Percentiles rank a stretch among this genome's conserved stretches.
These are phyloP conservation scores for Schizochytrium sp. DNA, from an alignment of 108 stramenopile species.

Conservation along the genomic window DNA sequence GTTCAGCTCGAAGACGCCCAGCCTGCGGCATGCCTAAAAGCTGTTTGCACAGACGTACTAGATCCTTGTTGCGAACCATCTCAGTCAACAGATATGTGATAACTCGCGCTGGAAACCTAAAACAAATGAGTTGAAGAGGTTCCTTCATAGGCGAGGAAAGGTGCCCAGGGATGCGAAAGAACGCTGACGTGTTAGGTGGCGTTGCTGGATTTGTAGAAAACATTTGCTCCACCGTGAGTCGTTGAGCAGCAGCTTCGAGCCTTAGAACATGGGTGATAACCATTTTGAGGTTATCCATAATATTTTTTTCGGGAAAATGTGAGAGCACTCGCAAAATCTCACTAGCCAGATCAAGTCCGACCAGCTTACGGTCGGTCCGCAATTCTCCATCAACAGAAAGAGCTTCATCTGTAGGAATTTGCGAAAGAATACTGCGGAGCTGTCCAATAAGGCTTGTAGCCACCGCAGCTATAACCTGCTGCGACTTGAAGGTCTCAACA, in stretches of 20 bases:
- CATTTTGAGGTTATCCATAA: conserved; percentile 45
- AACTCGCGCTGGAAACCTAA: background rate
- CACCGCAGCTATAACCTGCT: background rate
- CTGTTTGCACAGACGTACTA: conserved; percentile 21
- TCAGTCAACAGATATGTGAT: conserved; percentile 11
- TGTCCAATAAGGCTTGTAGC: background rate
- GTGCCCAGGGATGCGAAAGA: background rate
- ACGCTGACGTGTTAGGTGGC: background rate
- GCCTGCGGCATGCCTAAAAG: conserved; percentile 15
- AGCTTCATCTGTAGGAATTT: background rate
- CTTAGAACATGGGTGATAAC: background rate
- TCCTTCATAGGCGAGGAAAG: conserved; percentile 51
- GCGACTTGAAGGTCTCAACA: conserved; percentile 15
- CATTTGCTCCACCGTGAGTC: conserved; percentile 1
- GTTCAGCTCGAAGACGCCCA: background rate
- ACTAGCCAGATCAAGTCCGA: conserved; percentile 18
- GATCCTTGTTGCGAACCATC: conserved; percentile 12
- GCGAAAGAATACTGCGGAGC: conserved; percentile 8
- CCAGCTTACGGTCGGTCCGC: background rate
- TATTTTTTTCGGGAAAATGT: conserved; percentile 9
- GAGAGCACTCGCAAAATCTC: conserved; percentile 26
- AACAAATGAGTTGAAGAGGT: conserved; percentile 3
- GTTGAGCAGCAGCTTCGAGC: conserved; percentile 15
- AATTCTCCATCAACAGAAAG: conserved; percentile 4
- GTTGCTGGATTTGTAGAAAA: background rate